These are phyloP conservation scores for Effrenium voratum DNA, from an alignment of 73 alveolate species.

Conservation along the genomic window DNA sequence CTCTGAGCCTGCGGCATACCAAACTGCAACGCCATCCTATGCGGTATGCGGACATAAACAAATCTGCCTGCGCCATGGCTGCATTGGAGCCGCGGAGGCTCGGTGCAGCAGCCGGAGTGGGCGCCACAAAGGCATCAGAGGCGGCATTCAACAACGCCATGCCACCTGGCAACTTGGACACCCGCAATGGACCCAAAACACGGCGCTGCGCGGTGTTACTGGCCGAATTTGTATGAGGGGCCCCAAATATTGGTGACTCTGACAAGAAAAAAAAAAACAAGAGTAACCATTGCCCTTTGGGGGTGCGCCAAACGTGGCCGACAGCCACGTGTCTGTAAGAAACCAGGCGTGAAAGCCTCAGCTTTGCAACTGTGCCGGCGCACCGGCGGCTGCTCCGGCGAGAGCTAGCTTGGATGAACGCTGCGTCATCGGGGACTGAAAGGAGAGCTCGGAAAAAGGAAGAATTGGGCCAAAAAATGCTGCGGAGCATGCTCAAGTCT, in stretches of 20 bases:
- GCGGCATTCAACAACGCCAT: conserved; percentile 40
- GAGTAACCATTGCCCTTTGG: no score
- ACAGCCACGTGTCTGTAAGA: neutral
- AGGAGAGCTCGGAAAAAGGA: neutral
- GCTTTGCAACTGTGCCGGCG: neutral
- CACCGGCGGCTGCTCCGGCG: conserved; percentile 79
- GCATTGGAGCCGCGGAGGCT: neutral
- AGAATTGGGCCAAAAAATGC: neutral
- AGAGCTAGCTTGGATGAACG: conserved; percentile 24
- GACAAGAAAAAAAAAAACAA: no score
- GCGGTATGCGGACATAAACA: no score
- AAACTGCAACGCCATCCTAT: no score
- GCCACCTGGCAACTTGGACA: neutral
- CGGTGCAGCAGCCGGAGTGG: neutral
- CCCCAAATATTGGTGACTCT: no score
- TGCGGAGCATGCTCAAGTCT: neutral
- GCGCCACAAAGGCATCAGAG: conserved; percentile 65
- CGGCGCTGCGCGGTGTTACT: no score
- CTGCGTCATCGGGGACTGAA: neutral
- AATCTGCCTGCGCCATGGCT: conserved; percentile 13
- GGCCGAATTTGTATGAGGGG: no score
- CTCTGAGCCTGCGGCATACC: neutral
- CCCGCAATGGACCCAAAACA: neutral
- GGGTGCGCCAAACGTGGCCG: no score
- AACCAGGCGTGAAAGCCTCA: neutral